Evolutionary conservation across 2,329 filamentous ascomycete genomes (phyloP), one percentile per base, ranked within the genome.

Genomic region (Neopestalotiopsis clavispora): DNA sequence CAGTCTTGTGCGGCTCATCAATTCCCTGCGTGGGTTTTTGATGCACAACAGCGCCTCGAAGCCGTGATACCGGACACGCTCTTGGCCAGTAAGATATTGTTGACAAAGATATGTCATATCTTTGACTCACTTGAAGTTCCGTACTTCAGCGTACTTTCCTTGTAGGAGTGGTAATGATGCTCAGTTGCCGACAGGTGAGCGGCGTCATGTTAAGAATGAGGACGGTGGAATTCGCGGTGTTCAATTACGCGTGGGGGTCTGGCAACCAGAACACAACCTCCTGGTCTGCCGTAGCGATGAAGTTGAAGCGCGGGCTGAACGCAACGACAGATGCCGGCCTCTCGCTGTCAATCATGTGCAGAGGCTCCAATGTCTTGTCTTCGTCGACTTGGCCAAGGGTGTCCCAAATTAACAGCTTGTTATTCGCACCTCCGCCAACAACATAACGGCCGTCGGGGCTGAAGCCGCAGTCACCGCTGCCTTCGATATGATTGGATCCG

Each of bases 271-370:
- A 93, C 23, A 93, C 81, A 70, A 94, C 84, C 67, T 98, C 94
- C 76, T 92, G 92, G 75, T 98, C 95, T 3, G 94, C 96, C 59
- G 92, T 96, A 9, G 94, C 95, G 73, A 98, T 87, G 83, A 98
- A 91, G 80, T 98, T 98, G 80, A 92, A 96, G 64, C 95, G 88
- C 32, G 95, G 96, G 78, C 98, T 98, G 79, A 94, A 96, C 28
- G 92, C 93, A 57, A 97, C 85, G 13, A 97, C 87, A 0, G 92
- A 92, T 4, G 89, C 89, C 81, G 89, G 90, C 78, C 85, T 90
- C 82, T 87, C 88, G 73, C 91, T 90, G 56, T 91, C 89, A 61
- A 92, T 82, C 61, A 88, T 89, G 80, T 86, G 86, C 60, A 83
- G 86, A 65, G 93, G 92, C 56, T 88, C 86, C 67, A 94, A 78